Conservation (phyloP, 2,329 filamentous ascomycete species). For the Aureobasidium sp. region DNA sequence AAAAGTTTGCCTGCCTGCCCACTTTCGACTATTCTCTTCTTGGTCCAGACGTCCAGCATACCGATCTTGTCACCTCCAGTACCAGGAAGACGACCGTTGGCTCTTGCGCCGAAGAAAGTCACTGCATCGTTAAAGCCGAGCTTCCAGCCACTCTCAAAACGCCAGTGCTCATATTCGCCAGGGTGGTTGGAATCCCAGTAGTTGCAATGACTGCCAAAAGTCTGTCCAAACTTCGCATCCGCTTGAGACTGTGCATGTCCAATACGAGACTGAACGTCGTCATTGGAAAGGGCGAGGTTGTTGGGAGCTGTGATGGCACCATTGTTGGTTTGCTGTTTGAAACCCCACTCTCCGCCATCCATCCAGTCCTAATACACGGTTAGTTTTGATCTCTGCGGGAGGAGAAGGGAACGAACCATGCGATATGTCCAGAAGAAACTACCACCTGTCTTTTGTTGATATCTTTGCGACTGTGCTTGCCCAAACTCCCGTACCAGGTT, state of each 20-base stretch:
- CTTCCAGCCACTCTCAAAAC: conserved; percentile 51
- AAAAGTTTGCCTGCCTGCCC: conserved; percentile 41
- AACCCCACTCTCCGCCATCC: conserved; percentile 56
- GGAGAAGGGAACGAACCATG: conserved; percentile 33
- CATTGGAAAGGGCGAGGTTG: conserved; percentile 31
- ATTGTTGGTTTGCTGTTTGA: conserved; percentile 45
- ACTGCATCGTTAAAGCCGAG: conserved; percentile 50
- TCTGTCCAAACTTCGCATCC: conserved; percentile 31
- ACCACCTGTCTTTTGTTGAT: conserved; percentile 45
- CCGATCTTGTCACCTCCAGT: conserved; percentile 48
- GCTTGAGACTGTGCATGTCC: conserved; percentile 36
- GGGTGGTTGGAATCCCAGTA: conserved; percentile 46
- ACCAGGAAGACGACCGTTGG: conserved; percentile 26
- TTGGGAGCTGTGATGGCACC: conserved; percentile 37
- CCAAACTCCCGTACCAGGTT: conserved; percentile 42
- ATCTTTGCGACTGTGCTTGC: conserved; percentile 41
- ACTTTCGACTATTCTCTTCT: conserved; percentile 48
- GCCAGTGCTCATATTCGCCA: conserved; percentile 44
- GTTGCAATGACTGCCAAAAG: conserved; percentile 38
- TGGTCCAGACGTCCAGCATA: conserved; percentile 51
- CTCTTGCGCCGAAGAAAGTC: conserved; percentile 43
- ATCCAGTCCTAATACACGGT: conserved; percentile 43
- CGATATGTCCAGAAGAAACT: conserved; percentile 56
- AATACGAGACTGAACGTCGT: conserved; percentile 33
- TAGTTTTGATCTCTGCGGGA: background rate